These are phyloP conservation scores for Arctostaphylos glauca DNA, from an alignment of 148 eudicot genomes.

Conservation along the genomic window DNA sequence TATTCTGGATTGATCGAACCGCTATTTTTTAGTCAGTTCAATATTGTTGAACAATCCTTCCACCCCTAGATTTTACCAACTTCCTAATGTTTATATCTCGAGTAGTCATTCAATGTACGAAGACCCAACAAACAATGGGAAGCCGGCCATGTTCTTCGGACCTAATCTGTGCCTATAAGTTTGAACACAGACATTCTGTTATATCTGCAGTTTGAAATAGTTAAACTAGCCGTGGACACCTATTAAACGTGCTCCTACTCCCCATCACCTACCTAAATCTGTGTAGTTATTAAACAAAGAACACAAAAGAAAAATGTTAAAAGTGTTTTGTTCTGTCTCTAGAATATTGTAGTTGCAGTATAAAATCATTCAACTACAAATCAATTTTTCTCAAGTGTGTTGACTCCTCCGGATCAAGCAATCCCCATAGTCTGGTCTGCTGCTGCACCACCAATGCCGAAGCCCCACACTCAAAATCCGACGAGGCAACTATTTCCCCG, in stretches of 20 bases:
- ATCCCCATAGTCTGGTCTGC: conserved; percentile 46
- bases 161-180: neutral
- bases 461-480: conserved; percentile 23
- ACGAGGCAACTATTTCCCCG: conserved; percentile 47
- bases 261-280: neutral
- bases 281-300: neutral
- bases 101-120: too few species aligned
- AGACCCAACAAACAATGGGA: too few species aligned
- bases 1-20: too few species aligned
- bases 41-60: too few species aligned
- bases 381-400: conserved; percentile 32
- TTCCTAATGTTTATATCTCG: neutral
- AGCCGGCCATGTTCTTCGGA: too few species aligned
- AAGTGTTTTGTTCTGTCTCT: neutral
- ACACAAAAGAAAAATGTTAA: neutral
- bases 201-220: too few species aligned
- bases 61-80: neutral
- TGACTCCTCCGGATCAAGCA: conserved; percentile 49
- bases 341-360: neutral
- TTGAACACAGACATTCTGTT: neutral
- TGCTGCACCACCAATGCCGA: conserved; percentile 40
- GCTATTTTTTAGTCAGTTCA: too few species aligned
- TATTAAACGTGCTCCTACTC: too few species aligned
- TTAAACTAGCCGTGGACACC: too few species aligned
- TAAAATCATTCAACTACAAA: conserved; percentile 10